A percentile compares a stretch with the other conserved stretches of the same genome.
Evolutionary conservation across 2,329 filamentous ascomycete species (phyloP).

Genomic region (Cucurbitaria berberidis): DNA sequence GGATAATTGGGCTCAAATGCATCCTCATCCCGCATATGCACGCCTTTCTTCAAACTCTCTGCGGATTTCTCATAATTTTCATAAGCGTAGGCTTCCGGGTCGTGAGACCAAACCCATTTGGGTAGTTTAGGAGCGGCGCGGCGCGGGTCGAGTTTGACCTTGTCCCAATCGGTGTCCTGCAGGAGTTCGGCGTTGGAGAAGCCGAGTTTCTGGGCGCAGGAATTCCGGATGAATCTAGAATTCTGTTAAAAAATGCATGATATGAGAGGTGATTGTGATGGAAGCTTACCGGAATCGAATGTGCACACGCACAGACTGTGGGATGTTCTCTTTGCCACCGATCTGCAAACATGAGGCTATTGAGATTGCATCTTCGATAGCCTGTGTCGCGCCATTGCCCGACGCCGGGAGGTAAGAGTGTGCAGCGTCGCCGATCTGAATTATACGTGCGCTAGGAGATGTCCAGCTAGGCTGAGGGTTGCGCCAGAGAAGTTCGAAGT

Average conservation of each 20-base stretch:
- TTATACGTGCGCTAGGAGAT: conserved; percentile 51
- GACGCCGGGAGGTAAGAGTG: conserved; percentile 55
- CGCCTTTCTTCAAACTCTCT: conserved; percentile 50
- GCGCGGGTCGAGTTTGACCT: conserved; percentile 54
- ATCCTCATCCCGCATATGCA: conserved; percentile 51
- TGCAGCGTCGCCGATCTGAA: conserved; percentile 55
- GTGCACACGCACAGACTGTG: conserved; percentile 50
- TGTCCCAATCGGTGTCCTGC: conserved; percentile 57
- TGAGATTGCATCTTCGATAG: conserved; percentile 56
- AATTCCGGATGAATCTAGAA: conserved; percentile 52
- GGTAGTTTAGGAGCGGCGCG: conserved; percentile 54
- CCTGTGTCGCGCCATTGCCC: conserved; percentile 55
- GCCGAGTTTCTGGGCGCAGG: conserved; percentile 57
- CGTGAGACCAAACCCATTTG: conserved; percentile 55
- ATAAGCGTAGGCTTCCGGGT: conserved; percentile 54
- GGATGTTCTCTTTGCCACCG: conserved; percentile 49
- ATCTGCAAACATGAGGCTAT: conserved; percentile 56
- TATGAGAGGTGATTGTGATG: not conserved
- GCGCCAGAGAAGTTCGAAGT: conserved; percentile 57
- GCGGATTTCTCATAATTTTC: conserved; percentile 53
- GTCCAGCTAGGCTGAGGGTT: conserved; percentile 55
- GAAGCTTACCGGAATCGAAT: conserved; percentile 49
- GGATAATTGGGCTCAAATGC: conserved; percentile 54
- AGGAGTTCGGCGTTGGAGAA: conserved; percentile 56
- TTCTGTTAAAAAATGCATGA: conserved; percentile 2